Conservation (phyloP, 176 grass and related monocot genomes). For the maize (Zea mays) region Zm-B73-REFERENCE-NAM-5.0 NC_050102.1:37212501-37213000, state of each 20-base stretch:
- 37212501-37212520: constrained; percentile 12
- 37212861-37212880: constrained; percentile 97
- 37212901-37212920: constrained; percentile 9
- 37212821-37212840: constrained; percentile 92
- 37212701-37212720: constrained; percentile 27
- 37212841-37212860: constrained; percentile 91
- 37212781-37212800: constrained; percentile 94
- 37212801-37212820: constrained; percentile 73
- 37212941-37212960: constrained; percentile 21
- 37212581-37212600: constrained; percentile 26
- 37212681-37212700: constrained; percentile 19
- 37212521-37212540: constrained; percentile 12
- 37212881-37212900: constrained; percentile 26
- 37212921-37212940: background rate
- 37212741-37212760: constrained; percentile 91
- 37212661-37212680: constrained; percentile 97
- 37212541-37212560: constrained; percentile 1
- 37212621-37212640: constrained; percentile 55
- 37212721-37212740: constrained; percentile 40
- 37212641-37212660: constrained; percentile 96
- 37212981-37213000: background rate
- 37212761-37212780: constrained; percentile 94
- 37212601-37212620: constrained; percentile 23
- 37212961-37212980: constrained; percentile 9
- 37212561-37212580: constrained; percentile 12